phyloP scores from a whole-genome alignment of 2,329 filamentous ascomycete species.

The Pseudogymnoascus sp. region DNA sequence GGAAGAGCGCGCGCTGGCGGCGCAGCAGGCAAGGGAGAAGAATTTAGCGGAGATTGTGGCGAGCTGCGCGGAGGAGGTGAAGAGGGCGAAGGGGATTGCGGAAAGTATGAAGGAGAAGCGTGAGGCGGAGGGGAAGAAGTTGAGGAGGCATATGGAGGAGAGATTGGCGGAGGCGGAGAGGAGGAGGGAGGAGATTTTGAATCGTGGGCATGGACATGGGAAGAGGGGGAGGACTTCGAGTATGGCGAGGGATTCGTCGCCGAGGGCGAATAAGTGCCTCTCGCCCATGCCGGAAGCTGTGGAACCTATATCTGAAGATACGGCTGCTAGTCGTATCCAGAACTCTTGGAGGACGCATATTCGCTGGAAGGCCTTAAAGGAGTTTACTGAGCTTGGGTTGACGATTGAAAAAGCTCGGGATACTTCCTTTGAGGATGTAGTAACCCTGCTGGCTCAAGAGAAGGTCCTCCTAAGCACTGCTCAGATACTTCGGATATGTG shows the following conservation, averaged over 20 bases:
- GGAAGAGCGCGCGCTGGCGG: slow-evolving; percentile 71
- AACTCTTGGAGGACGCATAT: slow-evolving; percentile 59
- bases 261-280: slow-evolving; percentile 43
- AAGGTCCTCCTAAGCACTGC: slow-evolving; percentile 60
- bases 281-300: slow-evolving; percentile 44
- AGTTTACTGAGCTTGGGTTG: slow-evolving; percentile 61
- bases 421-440: slow-evolving; percentile 69
- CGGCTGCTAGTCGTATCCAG: slow-evolving; percentile 62
- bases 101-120: slow-evolving; percentile 76
- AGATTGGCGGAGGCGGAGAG: slow-evolving; percentile 70
- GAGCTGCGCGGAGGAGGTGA: slow-evolving; percentile 75
- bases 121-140: slow-evolving; percentile 63
- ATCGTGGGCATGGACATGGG: slow-evolving; percentile 41
- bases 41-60: slow-evolving; percentile 78
- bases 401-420: slow-evolving; percentile 65
- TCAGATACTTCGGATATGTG: slow-evolving; percentile 62
- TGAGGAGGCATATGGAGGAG: slow-evolving; percentile 72
- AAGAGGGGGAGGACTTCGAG: slow-evolving; percentile 51
- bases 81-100: slow-evolving; percentile 74
- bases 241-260: slow-evolving; percentile 33
- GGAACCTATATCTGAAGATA: slow-evolving; percentile 49
- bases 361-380: slow-evolving; percentile 54
- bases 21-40: slow-evolving; percentile 70
- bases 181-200: slow-evolving; percentile 59
- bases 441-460: slow-evolving; percentile 60